Evolutionary conservation across 2,329 filamentous ascomycete genomes (phyloP), one percentile per base, ranked within the genome.

Genomic region (Aspergillus caelatus): DNA sequence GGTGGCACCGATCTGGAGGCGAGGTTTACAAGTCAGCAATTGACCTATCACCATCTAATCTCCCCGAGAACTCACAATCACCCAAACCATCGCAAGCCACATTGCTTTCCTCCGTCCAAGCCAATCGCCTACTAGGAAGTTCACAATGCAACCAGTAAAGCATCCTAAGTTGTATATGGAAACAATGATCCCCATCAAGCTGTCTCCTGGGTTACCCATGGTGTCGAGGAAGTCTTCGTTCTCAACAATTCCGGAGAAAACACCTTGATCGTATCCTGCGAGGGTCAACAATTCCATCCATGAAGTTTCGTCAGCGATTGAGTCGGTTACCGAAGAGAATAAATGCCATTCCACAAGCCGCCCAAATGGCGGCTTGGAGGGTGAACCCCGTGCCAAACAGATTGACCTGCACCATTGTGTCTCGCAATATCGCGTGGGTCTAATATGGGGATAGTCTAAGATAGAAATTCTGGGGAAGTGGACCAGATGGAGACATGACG

Each of bases 231-330:
- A 84, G 60, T 84, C 76, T 14, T 79, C 68, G 28, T 80, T 82
- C 14, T 81, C 78, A 9, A 84, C 74, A 12, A 85, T 81, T 5
- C 81, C 81, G 2, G 79, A 78, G 64, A 84, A 83, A 0, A 84
- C 81, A 41, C 82, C 82, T 65, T 84, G 82, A 23, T 84, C 82
- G 50, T 84, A 84, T 1, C 81, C 82, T 75, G 23, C 19, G 28
- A 14, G 50, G 41, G 19, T 48, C 16, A 54, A n/a, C 28, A 3
- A 53, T 34, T 36, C 19, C n/a, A 12, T 54, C 12, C 52, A 36
- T 21, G 5, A 16, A 12, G 10, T 1, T 16, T 10, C 3, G 10
- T 21, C 9, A 16, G 10, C 28, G 19, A 8, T 54, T 8, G n/a
- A 19, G 5, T n/a, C 19, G 10, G n/a, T 43, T 64, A 71, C 71